Evolutionary conservation across 2,329 filamentous ascomycete species (phyloP).

Genomic region (Fusarium metavorans): DNA sequence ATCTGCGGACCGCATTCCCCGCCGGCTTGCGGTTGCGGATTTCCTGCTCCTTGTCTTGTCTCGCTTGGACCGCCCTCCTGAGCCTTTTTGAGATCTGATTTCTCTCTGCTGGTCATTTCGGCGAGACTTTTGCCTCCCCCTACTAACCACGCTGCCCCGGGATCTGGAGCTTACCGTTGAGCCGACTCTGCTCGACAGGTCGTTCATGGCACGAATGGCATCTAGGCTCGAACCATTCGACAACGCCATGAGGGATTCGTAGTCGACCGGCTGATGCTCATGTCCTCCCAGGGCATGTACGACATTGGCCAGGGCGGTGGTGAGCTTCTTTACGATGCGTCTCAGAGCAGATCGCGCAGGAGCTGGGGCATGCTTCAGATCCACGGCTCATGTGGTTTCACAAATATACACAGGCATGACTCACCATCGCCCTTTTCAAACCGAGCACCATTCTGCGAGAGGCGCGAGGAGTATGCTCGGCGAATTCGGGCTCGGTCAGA

Average conservation of each 20-base stretch:
- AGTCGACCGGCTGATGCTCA: slow-evolving; percentile 54
- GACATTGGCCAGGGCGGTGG: slow-evolving; percentile 55
- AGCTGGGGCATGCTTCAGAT: slow-evolving; percentile 45
- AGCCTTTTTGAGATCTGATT: slow-evolving; percentile 14
- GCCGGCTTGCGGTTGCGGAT: slow-evolving; percentile 10
- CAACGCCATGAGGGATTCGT: slow-evolving; percentile 59
- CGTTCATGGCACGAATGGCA: slow-evolving; percentile 62
- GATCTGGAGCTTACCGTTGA: slow-evolving; percentile 30
- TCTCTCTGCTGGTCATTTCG: slow-evolving; percentile 19
- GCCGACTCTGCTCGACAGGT: slow-evolving; percentile 54
- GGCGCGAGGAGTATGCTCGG: slow-evolving; percentile 55
- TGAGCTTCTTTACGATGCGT: slow-evolving; percentile 58
- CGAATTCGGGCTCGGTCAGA: slow-evolving; percentile 56
- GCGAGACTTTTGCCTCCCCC: slow-evolving; percentile 30
- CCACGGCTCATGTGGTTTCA: slow-evolving; percentile 14
- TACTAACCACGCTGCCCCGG: slow-evolving; percentile 30
- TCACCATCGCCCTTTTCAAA: slow-evolving; percentile 63
- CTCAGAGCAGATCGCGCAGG: slow-evolving; percentile 54
- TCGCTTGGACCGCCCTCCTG: slow-evolving; percentile 13
- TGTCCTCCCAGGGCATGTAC: slow-evolving; percentile 50
- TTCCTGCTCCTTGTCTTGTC: slow-evolving; percentile 27
- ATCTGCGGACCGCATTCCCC: slow-evolving; percentile 14
- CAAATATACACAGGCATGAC: slow-evolving; percentile 36
- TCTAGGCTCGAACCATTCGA: slow-evolving; percentile 62
- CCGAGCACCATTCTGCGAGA: slow-evolving; percentile 55